Conservation (phyloP, 345 rosid genomes). For the Cardamine resedifolia region DNA sequence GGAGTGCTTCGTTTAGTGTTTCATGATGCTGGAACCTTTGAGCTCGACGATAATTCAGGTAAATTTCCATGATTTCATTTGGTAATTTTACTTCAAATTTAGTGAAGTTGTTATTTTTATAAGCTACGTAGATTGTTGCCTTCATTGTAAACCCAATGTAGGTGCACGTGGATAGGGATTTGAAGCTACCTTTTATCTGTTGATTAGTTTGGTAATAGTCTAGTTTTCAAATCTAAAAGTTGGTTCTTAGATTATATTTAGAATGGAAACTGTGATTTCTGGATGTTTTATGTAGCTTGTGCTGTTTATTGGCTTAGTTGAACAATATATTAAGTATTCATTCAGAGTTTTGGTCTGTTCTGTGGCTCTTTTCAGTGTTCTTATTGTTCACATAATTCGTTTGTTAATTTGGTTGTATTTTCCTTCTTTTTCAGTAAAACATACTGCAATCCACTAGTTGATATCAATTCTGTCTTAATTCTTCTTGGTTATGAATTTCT, state of each 20-base stretch:
- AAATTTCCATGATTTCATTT: neutral
- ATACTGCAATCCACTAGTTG: neutral
- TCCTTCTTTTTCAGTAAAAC: neutral
- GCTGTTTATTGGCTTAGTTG: neutral
- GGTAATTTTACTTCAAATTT: too few species aligned
- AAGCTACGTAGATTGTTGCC: neutral
- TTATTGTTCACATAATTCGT: neutral
- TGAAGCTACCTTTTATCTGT: neutral
- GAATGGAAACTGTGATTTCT: neutral
- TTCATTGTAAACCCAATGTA: neutral
- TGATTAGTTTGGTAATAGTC: neutral
- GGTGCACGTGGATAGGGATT: neutral
- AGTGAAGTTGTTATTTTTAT: neutral
- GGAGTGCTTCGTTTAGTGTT: conserved; percentile 95
- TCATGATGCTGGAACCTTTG: conserved; percentile 98
- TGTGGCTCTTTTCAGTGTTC: neutral
- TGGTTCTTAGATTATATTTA: neutral
- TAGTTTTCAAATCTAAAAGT: neutral
- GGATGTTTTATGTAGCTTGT: neutral
- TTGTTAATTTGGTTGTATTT: neutral
- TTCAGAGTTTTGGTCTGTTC: neutral
- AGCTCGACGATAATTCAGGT: conserved; percentile 59
- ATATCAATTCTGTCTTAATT: neutral
- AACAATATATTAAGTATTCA: neutral
- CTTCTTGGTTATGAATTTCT: neutral